phyloP scores from a whole-genome alignment of 2,329 filamentous ascomycete species.

The Aspergillus japonicus region DNA sequence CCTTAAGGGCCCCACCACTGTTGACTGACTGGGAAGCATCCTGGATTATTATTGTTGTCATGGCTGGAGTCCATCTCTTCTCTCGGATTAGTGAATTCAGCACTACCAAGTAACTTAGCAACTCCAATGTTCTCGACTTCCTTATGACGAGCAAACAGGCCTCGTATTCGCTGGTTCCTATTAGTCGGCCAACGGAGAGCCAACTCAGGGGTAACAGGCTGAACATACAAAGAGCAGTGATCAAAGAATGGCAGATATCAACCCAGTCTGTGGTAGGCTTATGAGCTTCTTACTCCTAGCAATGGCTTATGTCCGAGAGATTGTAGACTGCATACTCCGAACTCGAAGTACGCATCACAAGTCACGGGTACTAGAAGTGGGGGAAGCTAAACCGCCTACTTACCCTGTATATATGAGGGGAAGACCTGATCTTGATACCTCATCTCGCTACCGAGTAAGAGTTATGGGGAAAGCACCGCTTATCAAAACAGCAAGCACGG shows the following conservation, averaged over 20 bases:
- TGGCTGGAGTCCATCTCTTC: constrained; percentile 2
- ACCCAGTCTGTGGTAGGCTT: not conserved
- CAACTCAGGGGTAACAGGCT: not conserved
- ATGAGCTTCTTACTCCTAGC: not conserved
- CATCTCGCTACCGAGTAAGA: not conserved
- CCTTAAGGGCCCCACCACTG: not conserved
- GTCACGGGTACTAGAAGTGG: not conserved
- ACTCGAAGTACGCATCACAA: not conserved
- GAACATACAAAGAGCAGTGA: not conserved
- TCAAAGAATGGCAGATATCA: not conserved
- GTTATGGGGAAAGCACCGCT: too few species aligned
- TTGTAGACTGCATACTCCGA: not conserved
- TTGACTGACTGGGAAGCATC: not conserved
- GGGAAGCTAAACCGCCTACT: not conserved
- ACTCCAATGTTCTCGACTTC: not conserved
- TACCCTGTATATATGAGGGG: not conserved
- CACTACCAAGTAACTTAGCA: not conserved
- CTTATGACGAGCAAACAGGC: not conserved
- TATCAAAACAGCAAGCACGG: not conserved
- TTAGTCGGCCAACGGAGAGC: not conserved
- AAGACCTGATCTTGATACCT: not conserved
- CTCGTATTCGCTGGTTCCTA: not conserved
- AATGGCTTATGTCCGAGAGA: not conserved
- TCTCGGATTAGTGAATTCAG: constrained; percentile 5
- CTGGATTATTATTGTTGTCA: not conserved